Conservation (phyloP, 306 rosid species). For the Fragaria nilgerrensis region DNA sequence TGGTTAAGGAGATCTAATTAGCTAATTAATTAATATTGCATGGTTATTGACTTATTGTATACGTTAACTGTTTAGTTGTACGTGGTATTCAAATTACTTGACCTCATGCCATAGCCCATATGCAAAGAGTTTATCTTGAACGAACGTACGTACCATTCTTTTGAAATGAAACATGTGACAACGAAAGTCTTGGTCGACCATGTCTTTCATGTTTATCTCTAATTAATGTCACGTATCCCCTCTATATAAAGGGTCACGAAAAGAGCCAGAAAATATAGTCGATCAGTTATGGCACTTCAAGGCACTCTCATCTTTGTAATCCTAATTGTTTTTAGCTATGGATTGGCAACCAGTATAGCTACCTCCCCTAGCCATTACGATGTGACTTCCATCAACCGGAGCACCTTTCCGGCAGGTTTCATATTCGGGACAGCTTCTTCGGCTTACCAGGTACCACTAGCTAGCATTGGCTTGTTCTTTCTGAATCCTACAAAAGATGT, state of each 20-base stretch:
- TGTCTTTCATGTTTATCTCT: neutral
- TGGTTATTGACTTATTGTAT: neutral
- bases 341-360: neutral
- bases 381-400: slow-evolving; percentile 34
- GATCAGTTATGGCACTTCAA: slow-evolving; percentile 26
- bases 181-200: neutral
- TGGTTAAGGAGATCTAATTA: neutral
- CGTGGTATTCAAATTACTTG: neutral
- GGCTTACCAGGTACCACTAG: slow-evolving; percentile 14
- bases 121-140: neutral
- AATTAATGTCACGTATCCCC: neutral
- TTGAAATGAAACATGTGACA: neutral
- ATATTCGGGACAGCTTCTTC: slow-evolving; percentile 21
- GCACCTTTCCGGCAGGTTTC: slow-evolving; percentile 35
- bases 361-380: neutral
- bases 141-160: neutral
- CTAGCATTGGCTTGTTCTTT: neutral
- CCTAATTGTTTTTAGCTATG: neutral
- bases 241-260: neutral
- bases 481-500: neutral
- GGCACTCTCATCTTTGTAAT: neutral
- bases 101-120: neutral
- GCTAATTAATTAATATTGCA: neutral
- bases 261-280: neutral
- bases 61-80: neutral